phyloP scores from a whole-genome alignment of 495 filamentous ascomycete species.

The Xylaria bambusicola region DNA sequence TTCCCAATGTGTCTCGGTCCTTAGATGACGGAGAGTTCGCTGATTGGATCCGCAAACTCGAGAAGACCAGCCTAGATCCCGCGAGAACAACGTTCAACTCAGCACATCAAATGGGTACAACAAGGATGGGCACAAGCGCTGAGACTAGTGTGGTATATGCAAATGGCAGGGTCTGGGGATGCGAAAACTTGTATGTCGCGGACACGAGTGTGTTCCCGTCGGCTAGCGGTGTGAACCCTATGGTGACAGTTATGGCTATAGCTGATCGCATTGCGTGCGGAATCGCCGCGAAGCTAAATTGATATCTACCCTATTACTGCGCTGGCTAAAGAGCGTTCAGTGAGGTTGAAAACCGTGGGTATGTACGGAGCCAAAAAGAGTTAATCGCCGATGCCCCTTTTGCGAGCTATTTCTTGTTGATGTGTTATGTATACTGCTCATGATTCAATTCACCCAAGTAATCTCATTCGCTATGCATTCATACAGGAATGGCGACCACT shows the following conservation, averaged over 20 bases:
- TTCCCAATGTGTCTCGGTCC: background rate
- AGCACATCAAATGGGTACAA: slow-evolving; percentile 81
- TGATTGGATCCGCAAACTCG: slow-evolving; percentile 37
- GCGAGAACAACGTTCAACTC: slow-evolving; percentile 44
- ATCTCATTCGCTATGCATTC: too few relatives aligned
- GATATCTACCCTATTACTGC: too few relatives aligned
- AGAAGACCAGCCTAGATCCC: slow-evolving; percentile 51
- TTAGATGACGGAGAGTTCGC: slow-evolving; percentile 37
- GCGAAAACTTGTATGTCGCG: slow-evolving; percentile 64
- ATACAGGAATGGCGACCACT: too few relatives aligned
- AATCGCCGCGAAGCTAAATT: too few relatives aligned
- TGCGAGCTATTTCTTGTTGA: too few relatives aligned
- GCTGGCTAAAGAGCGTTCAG: too few relatives aligned
- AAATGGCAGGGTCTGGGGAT: slow-evolving; percentile 67
- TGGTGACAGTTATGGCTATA: slow-evolving; percentile 82
- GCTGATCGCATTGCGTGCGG: slow-evolving; percentile 47
- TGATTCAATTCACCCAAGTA: too few relatives aligned
- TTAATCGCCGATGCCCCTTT: too few relatives aligned
- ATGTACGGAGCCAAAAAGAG: too few relatives aligned
- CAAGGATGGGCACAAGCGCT: slow-evolving; percentile 61
- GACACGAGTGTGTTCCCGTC: slow-evolving; percentile 79
- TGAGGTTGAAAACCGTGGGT: too few relatives aligned
- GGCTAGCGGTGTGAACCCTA: slow-evolving; percentile 78
- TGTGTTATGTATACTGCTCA: too few relatives aligned
- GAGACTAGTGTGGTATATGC: slow-evolving; percentile 65